A percentile compares a stretch with the other conserved stretches of the same genome.
These are phyloP conservation scores for Puya raimondii DNA, from an alignment of 176 grass and related monocot genomes.

Conservation along the genomic window DNA sequence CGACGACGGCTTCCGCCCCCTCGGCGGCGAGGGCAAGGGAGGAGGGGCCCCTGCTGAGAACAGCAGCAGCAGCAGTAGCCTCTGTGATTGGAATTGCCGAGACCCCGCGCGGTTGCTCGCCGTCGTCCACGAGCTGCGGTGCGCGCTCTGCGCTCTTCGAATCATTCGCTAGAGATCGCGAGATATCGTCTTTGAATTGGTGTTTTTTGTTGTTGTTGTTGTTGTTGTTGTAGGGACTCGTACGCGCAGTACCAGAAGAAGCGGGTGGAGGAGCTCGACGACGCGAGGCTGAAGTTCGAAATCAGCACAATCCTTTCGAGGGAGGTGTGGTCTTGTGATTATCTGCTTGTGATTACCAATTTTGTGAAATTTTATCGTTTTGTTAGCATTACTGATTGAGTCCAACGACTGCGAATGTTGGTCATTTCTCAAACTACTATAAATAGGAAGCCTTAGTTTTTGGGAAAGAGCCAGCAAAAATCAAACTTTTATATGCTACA, in stretches of 20 bases:
- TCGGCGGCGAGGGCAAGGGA: conserved; percentile 28
- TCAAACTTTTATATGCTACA: too few species aligned
- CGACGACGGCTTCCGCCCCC: conserved; percentile 61
- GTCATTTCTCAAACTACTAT: too few species aligned
- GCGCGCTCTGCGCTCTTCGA: conserved; percentile 12
- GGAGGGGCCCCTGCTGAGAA: conserved; percentile 8
- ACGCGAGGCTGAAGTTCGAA: conserved; percentile 81
- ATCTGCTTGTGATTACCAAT: background rate
- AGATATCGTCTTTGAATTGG: background rate
- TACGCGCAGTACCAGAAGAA: conserved; percentile 84
- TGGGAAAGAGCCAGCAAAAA: too few species aligned
- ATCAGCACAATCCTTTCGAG: conserved; percentile 76
- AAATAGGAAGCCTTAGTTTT: too few species aligned
- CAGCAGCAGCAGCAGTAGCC: conserved; percentile 32
- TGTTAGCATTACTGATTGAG: too few species aligned
- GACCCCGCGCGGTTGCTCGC: conserved; percentile 39
- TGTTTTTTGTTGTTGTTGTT: background rate
- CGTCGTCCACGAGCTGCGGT: conserved; percentile 65
- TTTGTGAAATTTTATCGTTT: background rate
- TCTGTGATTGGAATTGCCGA: conserved; percentile 49
- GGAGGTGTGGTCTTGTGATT: conserved; percentile 39
- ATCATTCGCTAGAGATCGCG: background rate
- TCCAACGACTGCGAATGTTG: too few species aligned
- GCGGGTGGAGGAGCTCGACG: conserved; percentile 45
- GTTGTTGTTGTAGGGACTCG: conserved; percentile 37